Base-by-base conservation (phyloP, 768 basidiomycete species). In the Naematelia aurantialba region DNA sequence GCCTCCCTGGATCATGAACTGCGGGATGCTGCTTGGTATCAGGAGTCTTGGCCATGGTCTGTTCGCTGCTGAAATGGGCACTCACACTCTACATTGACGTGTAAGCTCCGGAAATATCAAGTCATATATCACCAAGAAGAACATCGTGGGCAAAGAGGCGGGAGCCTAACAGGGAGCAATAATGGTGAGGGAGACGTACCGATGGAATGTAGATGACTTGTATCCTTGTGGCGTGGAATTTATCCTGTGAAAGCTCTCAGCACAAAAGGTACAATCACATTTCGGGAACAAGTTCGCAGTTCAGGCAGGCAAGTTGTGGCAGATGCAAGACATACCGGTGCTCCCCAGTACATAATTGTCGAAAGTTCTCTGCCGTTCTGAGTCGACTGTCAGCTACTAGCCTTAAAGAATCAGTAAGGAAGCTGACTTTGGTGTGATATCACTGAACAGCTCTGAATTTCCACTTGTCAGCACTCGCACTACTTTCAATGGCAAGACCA, bases 281-380 rank as follows among this genome's bases (percentile, higher is more conserved):
- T n/a, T n/a, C n/a, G n/a, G n/a, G n/a, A n/a, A n/a, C n/a, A n/a
- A n/a, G n/a, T n/a, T n/a, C n/a, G n/a, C n/a, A n/a, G n/a, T n/a
- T n/a, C n/a, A n/a, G n/a, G n/a, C n/a, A n/a, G n/a, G n/a, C n/a
- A 39, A 39, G 34, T 39, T 8, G 34, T 39, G 17, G 34, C 17
- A 39, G 34, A 17, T 39, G 34, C 17, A 17, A 17, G 34, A 39
- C 34, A 39, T 39, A 39, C 66, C 89, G 89, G 78, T 85, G 89
- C 79, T 98, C 94, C n/a, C 96, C 96, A 1, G 93, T 97, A 73
- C 94, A 98, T 25, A 98, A 80, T 70, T 98, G 94, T 61, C 96
- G 82, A 72, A 98, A 98, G 80, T 98, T 99, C 79, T 99, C 94
- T 5, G 92, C 91, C 1, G 94, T 98, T 72, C 93, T 96, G 59